A percentile compares a stretch with the other conserved stretches of the same genome.
Conservation (phyloP, 345 rosid genomes). For the Eucalyptus sp. region DNA sequence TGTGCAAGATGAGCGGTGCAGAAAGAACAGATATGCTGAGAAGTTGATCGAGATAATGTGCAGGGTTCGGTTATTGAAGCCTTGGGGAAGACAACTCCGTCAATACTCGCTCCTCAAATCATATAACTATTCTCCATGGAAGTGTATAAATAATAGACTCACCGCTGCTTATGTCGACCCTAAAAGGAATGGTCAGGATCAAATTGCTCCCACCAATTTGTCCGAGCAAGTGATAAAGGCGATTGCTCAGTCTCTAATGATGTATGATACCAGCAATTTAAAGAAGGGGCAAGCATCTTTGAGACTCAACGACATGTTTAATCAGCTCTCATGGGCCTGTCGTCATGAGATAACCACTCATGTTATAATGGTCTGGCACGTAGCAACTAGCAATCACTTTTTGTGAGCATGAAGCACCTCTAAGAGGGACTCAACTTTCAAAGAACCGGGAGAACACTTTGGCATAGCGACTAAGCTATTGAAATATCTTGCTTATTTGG, state of each 20-base stretch:
- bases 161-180: neutral
- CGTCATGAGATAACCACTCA: neutral
- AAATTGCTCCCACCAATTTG: neutral
- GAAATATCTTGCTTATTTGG: too few species aligned
- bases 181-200: neutral
- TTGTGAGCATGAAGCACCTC: too few species aligned
- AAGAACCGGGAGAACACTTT: too few species aligned
- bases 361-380: neutral
- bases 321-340: neutral
- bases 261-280: fast-evolving
- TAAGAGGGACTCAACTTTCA: fast-evolving
- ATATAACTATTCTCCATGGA: too few species aligned
- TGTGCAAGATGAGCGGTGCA: neutral
- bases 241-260: neutral
- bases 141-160: too few species aligned
- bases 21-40: neutral
- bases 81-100: too few species aligned
- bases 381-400: too few species aligned
- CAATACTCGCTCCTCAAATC: too few species aligned
- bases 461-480: too few species aligned
- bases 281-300: neutral
- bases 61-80: neutral
- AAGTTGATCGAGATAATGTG: neutral
- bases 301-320: neutral
- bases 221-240: neutral